phyloP scores from a whole-genome alignment of 78 protist species.

The Dictyostelium capitatum region DNA sequence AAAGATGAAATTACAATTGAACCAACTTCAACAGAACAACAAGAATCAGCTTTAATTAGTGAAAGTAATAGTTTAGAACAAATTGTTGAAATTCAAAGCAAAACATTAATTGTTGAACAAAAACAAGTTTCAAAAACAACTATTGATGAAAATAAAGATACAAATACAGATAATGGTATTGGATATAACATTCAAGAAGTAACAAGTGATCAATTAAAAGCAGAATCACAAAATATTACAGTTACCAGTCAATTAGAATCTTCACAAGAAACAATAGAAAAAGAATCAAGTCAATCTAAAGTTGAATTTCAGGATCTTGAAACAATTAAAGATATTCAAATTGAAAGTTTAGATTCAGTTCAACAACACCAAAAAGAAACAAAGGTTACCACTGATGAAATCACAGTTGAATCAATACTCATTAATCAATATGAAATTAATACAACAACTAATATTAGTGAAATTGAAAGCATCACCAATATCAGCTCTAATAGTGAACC shows the following conservation, averaged over 20 bases:
- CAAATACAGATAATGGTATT: not conserved
- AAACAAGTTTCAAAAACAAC: not conserved
- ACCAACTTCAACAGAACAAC: not conserved
- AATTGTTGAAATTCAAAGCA: not conserved
- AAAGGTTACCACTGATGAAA: too few relatives aligned
- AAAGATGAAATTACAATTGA: not conserved
- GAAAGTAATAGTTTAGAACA: too few relatives aligned
- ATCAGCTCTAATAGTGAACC: too few relatives aligned
- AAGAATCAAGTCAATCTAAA: not conserved
- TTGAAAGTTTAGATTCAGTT: not conserved
- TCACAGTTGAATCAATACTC: too few relatives aligned
- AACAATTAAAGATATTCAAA: not conserved
- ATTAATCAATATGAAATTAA: too few relatives aligned
- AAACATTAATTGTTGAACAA: not conserved
- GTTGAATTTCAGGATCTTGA: not conserved
- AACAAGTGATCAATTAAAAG: not conserved
- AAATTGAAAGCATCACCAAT: too few relatives aligned
- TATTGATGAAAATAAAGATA: not conserved
- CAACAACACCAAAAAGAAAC: not conserved
- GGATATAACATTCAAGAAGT: too few relatives aligned
- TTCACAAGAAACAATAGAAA: not conserved
- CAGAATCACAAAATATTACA: not conserved
- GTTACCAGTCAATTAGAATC: not conserved
- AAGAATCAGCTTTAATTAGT: not conserved
- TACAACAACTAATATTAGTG: too few relatives aligned